These are phyloP conservation scores for Cystoisospora suis DNA, from an alignment of 169 alveolate species.

Conservation along the genomic window DNA sequence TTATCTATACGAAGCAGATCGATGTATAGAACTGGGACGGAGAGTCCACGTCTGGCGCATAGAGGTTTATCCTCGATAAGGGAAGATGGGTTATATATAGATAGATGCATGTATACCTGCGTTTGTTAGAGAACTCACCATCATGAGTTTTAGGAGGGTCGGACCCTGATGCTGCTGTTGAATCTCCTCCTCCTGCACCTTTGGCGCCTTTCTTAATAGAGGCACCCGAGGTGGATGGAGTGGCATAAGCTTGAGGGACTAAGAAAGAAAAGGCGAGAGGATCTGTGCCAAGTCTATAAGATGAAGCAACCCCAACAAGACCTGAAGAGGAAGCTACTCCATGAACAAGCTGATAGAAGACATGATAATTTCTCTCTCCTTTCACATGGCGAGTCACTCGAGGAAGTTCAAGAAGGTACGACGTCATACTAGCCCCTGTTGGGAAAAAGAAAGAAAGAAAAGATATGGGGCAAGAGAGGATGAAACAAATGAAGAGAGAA, in stretches of 20 bases:
- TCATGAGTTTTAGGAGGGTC: no score
- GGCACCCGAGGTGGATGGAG: background rate
- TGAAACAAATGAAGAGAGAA: background rate
- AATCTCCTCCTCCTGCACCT: no score
- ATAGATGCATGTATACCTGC: no score
- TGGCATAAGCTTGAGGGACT: background rate
- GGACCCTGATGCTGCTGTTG: no score
- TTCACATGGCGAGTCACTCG: conserved; percentile 84
- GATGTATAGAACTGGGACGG: no score
- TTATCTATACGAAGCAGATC: no score
- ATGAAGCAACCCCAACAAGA: background rate
- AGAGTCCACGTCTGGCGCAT: no score
- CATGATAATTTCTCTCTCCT: conserved; percentile 94
- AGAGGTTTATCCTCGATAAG: no score
- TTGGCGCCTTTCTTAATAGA: no score
- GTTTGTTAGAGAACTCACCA: no score
- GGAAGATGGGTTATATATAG: no score
- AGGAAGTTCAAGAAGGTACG: conserved; percentile 58
- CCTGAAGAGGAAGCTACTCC: conserved; percentile 82
- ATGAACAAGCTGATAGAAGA: conserved; percentile 92
- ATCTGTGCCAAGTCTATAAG: conserved; percentile 35
- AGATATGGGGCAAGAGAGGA: background rate
- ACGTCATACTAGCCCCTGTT: conserved; percentile 50
- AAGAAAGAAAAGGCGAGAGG: conserved; percentile 31
- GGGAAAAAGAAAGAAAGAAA: background rate